A percentile compares a stretch with the other conserved stretches of the same genome.
phyloP scores from a whole-genome alignment of 495 filamentous ascomycete genomes.

The Xylaria intraflava region DNA sequence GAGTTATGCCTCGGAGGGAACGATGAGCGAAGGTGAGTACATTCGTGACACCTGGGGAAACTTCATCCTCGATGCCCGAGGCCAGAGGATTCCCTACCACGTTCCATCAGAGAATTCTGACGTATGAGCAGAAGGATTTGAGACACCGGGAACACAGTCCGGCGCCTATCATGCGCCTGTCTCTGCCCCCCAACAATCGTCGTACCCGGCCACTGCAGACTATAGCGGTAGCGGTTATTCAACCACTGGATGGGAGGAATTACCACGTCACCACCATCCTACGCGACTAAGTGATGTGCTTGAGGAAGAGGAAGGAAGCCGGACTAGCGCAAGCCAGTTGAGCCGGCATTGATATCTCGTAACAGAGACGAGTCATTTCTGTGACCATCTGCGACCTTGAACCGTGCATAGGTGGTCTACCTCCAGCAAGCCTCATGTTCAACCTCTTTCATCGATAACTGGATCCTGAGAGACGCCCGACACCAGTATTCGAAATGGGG shows the following conservation, averaged over 20 bases:
- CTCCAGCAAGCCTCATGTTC: background rate
- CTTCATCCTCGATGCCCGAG: constrained; percentile 40
- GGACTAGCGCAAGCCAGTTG: constrained; percentile 46
- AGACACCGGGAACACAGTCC: constrained; percentile 33
- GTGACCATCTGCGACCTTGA: background rate
- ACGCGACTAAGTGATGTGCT: constrained; percentile 91
- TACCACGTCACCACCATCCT: constrained; percentile 87
- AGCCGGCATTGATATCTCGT: constrained; percentile 32
- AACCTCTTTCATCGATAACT: background rate
- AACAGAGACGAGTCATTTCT: background rate
- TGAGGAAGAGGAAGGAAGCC: constrained; percentile 73
- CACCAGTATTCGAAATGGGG: background rate
- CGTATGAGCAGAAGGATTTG: constrained; percentile 44
- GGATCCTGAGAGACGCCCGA: background rate
- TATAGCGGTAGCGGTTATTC: constrained; percentile 59
- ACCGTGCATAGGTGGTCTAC: background rate
- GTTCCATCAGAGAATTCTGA: constrained; percentile 33
- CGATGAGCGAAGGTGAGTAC: constrained; percentile 54
- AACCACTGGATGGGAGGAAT: constrained; percentile 64
- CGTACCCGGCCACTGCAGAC: constrained; percentile 31
- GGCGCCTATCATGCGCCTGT: constrained; percentile 27
- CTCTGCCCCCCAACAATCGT: constrained; percentile 25
- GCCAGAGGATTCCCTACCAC: constrained; percentile 40
- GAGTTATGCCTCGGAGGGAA: constrained; percentile 44
- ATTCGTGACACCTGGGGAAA: constrained; percentile 45